phyloP scores from a whole-genome alignment of 176 grass and related monocot genomes.

The Secale cereale region DNA sequence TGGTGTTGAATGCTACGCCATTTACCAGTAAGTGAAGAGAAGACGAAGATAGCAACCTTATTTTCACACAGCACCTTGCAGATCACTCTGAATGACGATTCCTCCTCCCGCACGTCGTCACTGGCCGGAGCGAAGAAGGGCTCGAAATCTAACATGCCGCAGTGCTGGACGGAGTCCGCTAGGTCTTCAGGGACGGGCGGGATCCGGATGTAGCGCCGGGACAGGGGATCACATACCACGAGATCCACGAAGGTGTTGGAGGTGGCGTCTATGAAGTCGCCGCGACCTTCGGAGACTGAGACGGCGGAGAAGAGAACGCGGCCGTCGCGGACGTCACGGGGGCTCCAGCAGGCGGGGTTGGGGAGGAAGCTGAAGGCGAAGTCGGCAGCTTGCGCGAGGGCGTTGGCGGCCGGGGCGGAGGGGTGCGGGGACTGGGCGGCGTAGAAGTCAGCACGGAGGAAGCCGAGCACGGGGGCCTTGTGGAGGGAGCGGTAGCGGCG shows the following conservation, averaged over 20 bases:
- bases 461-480: constrained; percentile 6
- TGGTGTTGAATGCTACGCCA: neutral
- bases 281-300: neutral
- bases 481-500: constrained; percentile 27
- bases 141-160: neutral
- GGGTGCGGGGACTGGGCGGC: constrained; percentile 20
- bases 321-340: constrained; percentile 19
- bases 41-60: constrained; percentile 25
- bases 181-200: constrained; percentile 18
- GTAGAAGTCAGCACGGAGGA: neutral
- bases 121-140: constrained; percentile 32
- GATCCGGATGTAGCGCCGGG: constrained; percentile 3
- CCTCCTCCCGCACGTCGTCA: neutral
- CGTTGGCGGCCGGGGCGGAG: constrained; percentile 9
- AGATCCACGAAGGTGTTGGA: constrained; percentile 14
- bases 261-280: constrained; percentile 3
- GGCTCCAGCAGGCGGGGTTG: neutral
- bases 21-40: constrained; percentile 20
- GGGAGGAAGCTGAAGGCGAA: constrained; percentile 34
- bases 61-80: neutral
- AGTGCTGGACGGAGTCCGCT: neutral
- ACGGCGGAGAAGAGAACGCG: constrained; percentile 19
- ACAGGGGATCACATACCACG: constrained; percentile 11
- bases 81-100: constrained; percentile 22
- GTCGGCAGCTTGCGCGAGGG: constrained; percentile 19